Evolutionary conservation across 2,329 filamentous ascomycete species (phyloP).

Genomic region (Aureobasidium lini): DNA sequence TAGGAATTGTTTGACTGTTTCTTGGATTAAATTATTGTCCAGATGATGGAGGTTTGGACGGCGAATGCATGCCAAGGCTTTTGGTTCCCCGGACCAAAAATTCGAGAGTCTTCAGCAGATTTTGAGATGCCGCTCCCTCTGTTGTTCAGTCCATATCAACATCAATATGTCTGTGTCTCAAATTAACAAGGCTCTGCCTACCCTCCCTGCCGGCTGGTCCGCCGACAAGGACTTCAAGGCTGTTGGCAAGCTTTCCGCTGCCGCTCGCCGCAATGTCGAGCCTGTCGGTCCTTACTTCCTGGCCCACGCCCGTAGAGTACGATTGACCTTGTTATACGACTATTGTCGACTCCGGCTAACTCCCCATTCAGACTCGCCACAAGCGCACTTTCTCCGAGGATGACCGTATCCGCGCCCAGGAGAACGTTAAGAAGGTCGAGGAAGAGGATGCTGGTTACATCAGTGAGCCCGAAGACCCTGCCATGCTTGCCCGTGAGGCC

Average conservation of each 20-base stretch:
- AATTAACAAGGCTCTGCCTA: constrained; percentile 60
- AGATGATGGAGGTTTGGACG: neutral
- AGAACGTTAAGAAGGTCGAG: constrained; percentile 92
- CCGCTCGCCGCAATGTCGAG: constrained; percentile 82
- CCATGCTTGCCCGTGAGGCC: constrained; percentile 85
- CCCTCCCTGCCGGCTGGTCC: constrained; percentile 72
- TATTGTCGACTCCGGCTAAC: neutral
- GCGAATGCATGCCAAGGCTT: neutral
- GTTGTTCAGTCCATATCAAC: neutral
- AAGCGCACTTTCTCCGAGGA: constrained; percentile 98
- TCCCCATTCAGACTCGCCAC: constrained; percentile 53
- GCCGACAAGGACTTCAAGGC: constrained; percentile 90
- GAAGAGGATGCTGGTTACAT: constrained; percentile 84
- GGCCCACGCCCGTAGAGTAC: constrained; percentile 76
- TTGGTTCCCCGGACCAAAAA: constrained; percentile 1
- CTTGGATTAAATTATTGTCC: neutral
- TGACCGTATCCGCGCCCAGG: constrained; percentile 91
- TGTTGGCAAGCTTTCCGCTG: constrained; percentile 65
- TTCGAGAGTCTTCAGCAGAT: constrained; percentile 8
- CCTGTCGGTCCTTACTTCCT: constrained; percentile 97
- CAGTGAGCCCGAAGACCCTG: constrained; percentile 85
- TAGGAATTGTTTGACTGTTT: neutral
- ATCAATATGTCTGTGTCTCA: constrained; percentile 57
- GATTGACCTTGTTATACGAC: constrained; percentile 34
- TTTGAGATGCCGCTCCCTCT: neutral